Base-by-base conservation (phyloP, 305 asterid genomes). In the Petunia hybrid region DNA sequence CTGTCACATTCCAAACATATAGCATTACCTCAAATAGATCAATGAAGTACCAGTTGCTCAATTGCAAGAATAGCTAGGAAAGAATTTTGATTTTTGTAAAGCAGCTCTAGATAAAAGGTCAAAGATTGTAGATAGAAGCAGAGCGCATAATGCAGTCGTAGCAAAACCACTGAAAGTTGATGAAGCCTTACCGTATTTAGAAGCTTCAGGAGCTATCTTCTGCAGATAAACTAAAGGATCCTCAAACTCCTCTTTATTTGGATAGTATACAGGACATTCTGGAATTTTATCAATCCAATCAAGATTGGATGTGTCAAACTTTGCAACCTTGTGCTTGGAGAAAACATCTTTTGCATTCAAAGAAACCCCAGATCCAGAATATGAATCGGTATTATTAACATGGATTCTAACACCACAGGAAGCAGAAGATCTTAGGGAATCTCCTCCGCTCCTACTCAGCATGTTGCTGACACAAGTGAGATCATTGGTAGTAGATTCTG, bases 191-290 rank as follows among this genome's bases (percentile, higher is more conserved):
- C 99, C 99, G 85, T 90, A 91, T 95, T 88, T 92, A 8, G 97
- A 92, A 83, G 99, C 99, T 85, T 91, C 97, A 51, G 97, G 98
- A 82, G 99, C 97, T 81, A 95, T 94, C 90, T 91, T 94, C 84
- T 90, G 98, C 85, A 95, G 83, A 91, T 90, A 95, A 80, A 89
- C 88, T 83, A 95, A 82, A 76, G 99, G 99, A 88, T 95, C 99
- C 85, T 92, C 92, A 84, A 95, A 95, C 80, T 95, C 99, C 88
- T 91, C 97, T 81, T 88, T 87, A 82, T 85, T 90, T 67, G 99
- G 99, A 79, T 80, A 65, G 86, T 91, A 95, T 57, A 92, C 95
- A 3, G 99, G 99, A 85, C 98, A 95, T 77, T 93, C 97, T 0
- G 88, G 95, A 81, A 95, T 90, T 87, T 87, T 89, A 70, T 91